Evolutionary conservation across 2,329 filamentous ascomycete species (phyloP), one percentile per base, ranked within the genome.

Genomic region (Aureobasidium mangrovei): DNA sequence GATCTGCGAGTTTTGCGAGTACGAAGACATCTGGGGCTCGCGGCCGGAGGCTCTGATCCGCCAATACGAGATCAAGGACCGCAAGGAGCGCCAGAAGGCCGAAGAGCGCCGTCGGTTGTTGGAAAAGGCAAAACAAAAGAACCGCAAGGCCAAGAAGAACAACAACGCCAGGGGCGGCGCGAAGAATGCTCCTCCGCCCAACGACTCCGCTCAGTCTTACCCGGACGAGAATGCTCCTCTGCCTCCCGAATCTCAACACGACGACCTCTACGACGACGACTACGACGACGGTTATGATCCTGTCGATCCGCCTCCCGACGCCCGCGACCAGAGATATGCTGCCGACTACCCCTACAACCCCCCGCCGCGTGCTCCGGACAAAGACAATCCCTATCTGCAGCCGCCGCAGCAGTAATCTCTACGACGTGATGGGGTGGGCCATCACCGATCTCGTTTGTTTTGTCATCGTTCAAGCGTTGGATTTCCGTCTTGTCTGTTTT

Each of bases 1-100:
- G 88, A 90, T 97, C 44, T 98, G 93, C 71, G 88, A 96, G 65
- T 97, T 97, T 67, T 98, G 93, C 74, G 93, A 98, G 69, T 98
- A 96, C 66, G 91, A 97, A 70, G 82, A 83, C 51, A 96, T 98
- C 47, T 97, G 95, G 67, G 91, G 91, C n/a, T 79, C 79, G 51
- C 87, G 87, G 2, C 93, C 93, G 0, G 79, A 82, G 62, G 89
- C 89, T 47, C 73, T 98, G 53, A 94, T 97, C 59, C 82, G 88
- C 39, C 83, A 90, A 58, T 98, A 97, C 66, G 93, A 98, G 71
- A 87, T 91, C 67, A 96, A 95, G 69, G 93, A 96, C 65, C 84
- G 89, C 35, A 85, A 86, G 57, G 84, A 88, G 66, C 84, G 89
- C 46, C 88, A 88, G 63, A 82, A 91, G 59, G 77, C 91, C 61